Conservation (phyloP, 257 asterid species). For the Solanum medicagineum region DNA sequence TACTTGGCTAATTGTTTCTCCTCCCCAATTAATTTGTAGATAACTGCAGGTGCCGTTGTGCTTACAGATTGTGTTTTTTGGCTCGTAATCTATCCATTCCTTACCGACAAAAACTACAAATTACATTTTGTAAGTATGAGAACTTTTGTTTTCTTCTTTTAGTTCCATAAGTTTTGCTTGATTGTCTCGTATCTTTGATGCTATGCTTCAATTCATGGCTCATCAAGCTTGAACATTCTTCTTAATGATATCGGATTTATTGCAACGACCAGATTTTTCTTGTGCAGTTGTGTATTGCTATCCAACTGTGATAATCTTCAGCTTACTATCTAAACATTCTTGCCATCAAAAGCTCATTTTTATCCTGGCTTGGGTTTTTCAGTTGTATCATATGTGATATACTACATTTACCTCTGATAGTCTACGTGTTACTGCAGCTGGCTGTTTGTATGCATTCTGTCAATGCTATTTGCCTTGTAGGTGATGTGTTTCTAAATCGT, state of each 20-base stretch:
- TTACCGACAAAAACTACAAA: slow-evolving; percentile 25
- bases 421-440: slow-evolving; percentile 29
- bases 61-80: slow-evolving; percentile 54
- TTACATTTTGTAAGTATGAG: slow-evolving; percentile 43
- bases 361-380: not conserved
- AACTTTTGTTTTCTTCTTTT: not conserved
- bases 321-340: not conserved
- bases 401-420: not conserved
- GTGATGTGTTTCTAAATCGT: slow-evolving; percentile 45
- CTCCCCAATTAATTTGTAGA: slow-evolving; percentile 17
- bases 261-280: not conserved
- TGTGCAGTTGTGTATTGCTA: not conserved
- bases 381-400: not conserved
- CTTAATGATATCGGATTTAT: not conserved
- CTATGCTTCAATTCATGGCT: not conserved
- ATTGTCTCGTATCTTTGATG: not conserved
- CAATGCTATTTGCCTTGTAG: slow-evolving; percentile 58
- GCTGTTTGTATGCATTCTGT: slow-evolving; percentile 53
- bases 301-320: not conserved
- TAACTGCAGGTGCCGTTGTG: slow-evolving; percentile 68
- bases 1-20: not conserved
- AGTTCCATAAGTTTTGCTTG: not conserved
- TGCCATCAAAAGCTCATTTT: not conserved
- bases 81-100: slow-evolving; percentile 66
- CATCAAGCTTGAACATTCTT: not conserved